A percentile compares a stretch with the other conserved stretches of the same genome.
These are phyloP conservation scores for Chlamydomonas schloesseri DNA, from an alignment of 139 green algal genomes.

Conservation along the genomic window DNA sequence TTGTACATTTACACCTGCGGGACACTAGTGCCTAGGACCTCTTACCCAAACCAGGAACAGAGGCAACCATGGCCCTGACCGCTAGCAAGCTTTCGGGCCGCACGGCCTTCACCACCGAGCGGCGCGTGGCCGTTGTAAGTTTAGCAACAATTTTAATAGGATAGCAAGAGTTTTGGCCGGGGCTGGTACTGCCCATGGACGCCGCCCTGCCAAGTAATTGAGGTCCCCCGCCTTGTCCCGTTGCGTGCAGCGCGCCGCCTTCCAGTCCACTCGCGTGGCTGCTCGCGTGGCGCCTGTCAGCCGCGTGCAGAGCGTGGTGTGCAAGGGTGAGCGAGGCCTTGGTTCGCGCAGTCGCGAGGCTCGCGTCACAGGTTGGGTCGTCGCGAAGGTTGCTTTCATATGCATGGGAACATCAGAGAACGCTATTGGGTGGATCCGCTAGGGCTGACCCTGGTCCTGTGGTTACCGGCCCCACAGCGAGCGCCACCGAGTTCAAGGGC, in stretches of 20 bases:
- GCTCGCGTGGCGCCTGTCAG: neutral
- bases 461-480: neutral
- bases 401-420: neutral
- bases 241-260: constrained; percentile 24
- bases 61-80: constrained; percentile 14
- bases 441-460: too few species aligned
- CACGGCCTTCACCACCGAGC: constrained; percentile 6
- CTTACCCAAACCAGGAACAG: too few species aligned
- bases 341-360: too few species aligned
- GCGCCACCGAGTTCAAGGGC: constrained; percentile 51
- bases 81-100: constrained; percentile 12
- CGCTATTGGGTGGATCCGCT: neutral
- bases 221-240: neutral
- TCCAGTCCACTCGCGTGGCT: constrained; percentile 14
- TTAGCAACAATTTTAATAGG: neutral
- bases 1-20: too few species aligned
- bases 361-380: too few species aligned
- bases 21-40: too few species aligned
- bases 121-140: constrained; percentile 30
- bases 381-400: too few species aligned
- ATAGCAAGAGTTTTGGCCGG: neutral
- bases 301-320: constrained; percentile 6
- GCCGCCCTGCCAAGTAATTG: neutral
- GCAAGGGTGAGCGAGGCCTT: constrained; percentile 26
- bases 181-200: neutral